Conservation (phyloP, 1,284 basidiomycete genomes). For the Cystobasidium sp. region DNA sequence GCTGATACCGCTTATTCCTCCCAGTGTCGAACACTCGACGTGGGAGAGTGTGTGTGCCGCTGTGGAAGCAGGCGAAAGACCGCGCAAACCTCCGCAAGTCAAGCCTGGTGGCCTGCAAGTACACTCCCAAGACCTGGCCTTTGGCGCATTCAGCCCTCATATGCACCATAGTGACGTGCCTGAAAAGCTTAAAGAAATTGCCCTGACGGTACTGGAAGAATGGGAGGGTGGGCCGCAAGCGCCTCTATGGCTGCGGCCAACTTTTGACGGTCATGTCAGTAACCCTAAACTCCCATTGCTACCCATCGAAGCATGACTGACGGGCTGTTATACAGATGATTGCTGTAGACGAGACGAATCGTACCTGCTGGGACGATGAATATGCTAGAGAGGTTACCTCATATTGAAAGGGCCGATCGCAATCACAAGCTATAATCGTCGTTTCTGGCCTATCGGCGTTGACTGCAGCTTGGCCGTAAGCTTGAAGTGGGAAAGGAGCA, state of each 20-base stretch:
- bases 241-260: slow-evolving; percentile 41
- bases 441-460: no score
- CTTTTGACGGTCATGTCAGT: slow-evolving; percentile 43
- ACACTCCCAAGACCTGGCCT: slow-evolving; percentile 11
- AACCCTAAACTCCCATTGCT: not conserved
- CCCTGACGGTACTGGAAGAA: slow-evolving; percentile 29
- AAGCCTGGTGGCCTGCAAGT: slow-evolving; percentile 28
- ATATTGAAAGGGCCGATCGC: not conserved
- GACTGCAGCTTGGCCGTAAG: no score
- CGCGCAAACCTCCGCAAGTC: slow-evolving; percentile 1
- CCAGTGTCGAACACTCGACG: slow-evolving; percentile 36
- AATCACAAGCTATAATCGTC: no score
- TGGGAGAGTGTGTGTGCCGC: slow-evolving; percentile 31
- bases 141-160: slow-evolving; percentile 26
- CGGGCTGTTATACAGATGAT: not conserved
- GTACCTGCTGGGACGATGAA: slow-evolving; percentile 31
- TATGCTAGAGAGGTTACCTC: not conserved
- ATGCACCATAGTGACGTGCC: slow-evolving; percentile 36
- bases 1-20: not conserved
- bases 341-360: slow-evolving; percentile 17
- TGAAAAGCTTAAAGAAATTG: slow-evolving; percentile 38
- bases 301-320: no score
- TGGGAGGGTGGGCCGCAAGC: slow-evolving; percentile 32
- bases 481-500: no score
- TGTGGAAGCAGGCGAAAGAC: slow-evolving; percentile 14